These are phyloP conservation scores for Begonia peltatifolia DNA, from an alignment of 306 rosid genomes.

Conservation along the genomic window DNA sequence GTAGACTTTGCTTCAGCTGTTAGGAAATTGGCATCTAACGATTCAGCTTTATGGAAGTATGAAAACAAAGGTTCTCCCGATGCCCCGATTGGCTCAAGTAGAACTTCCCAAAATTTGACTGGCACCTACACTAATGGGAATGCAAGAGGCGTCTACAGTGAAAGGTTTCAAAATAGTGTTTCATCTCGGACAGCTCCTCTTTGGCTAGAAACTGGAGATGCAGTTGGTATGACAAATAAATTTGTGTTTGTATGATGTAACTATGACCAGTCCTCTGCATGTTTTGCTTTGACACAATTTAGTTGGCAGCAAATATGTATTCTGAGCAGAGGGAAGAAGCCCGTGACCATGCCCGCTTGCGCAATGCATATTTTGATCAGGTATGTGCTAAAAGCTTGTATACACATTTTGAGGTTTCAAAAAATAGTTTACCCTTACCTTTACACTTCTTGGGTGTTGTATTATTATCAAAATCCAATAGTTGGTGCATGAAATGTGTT, in stretches of 20 bases:
- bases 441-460: no score
- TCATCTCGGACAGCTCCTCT: slow-evolving; percentile 68
- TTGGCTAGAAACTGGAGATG: slow-evolving; percentile 97
- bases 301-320: slow-evolving; percentile 80
- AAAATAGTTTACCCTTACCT: no score
- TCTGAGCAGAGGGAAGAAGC: slow-evolving; percentile 96
- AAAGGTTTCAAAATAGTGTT: slow-evolving; percentile 54
- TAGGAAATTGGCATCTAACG: slow-evolving; percentile 82
- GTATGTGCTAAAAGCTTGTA: slow-evolving; percentile 17
- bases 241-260: slow-evolving; percentile 25
- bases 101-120: slow-evolving; percentile 48
- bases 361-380: slow-evolving; percentile 94
- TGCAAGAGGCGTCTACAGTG: slow-evolving; percentile 48
- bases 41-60: slow-evolving; percentile 84
- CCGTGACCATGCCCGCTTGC: slow-evolving; percentile 90
- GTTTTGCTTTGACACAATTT: slow-evolving; percentile 38
- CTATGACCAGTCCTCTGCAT: neutral
- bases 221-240: slow-evolving; percentile 56
- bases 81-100: slow-evolving; percentile 68
- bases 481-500: no score
- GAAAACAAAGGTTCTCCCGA: slow-evolving; percentile 62
- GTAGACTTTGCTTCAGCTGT: slow-evolving; percentile 88
- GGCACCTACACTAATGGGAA: slow-evolving; percentile 52
- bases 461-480: no score
- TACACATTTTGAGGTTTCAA: no score